A percentile compares a stretch with the other conserved stretches of the same genome.
Conservation (phyloP, 208 protist genomes). For the Trichomonas tenax region DNA sequence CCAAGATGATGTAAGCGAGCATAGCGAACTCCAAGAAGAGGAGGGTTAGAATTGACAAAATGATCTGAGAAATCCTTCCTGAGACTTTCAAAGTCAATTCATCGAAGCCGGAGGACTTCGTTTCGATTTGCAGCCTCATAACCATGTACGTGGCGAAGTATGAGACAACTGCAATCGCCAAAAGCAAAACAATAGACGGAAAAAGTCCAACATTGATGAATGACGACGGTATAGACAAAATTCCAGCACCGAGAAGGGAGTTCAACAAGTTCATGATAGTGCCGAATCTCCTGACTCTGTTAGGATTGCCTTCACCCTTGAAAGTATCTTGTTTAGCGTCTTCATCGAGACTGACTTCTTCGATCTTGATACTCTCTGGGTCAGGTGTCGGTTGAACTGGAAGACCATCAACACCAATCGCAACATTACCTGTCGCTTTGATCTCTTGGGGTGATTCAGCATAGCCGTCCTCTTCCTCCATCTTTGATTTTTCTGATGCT, state of each 20-base stretch:
- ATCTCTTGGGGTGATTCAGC: background rate
- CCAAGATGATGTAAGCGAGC: background rate
- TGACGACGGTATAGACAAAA: background rate
- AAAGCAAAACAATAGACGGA: background rate
- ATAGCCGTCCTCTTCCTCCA: background rate
- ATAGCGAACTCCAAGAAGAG: background rate
- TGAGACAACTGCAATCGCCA: background rate
- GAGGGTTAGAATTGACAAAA: background rate
- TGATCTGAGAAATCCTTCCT: background rate
- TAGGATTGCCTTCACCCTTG: background rate
- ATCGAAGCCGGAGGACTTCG: background rate
- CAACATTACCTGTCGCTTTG: background rate
- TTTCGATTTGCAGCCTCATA: background rate
- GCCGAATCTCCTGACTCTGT: background rate
- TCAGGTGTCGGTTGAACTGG: background rate
- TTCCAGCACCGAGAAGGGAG: background rate
- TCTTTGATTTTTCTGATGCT: background rate
- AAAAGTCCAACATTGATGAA: background rate
- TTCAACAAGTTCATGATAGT: background rate
- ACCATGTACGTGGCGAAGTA: background rate
- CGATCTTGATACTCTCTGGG: background rate
- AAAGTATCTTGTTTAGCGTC: background rate
- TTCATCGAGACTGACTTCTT: background rate
- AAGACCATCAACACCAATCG: background rate
- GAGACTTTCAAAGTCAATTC: background rate